Evolutionary conservation across 345 rosid genomes (phyloP).

Genomic region (Salix viminalis): DNA sequence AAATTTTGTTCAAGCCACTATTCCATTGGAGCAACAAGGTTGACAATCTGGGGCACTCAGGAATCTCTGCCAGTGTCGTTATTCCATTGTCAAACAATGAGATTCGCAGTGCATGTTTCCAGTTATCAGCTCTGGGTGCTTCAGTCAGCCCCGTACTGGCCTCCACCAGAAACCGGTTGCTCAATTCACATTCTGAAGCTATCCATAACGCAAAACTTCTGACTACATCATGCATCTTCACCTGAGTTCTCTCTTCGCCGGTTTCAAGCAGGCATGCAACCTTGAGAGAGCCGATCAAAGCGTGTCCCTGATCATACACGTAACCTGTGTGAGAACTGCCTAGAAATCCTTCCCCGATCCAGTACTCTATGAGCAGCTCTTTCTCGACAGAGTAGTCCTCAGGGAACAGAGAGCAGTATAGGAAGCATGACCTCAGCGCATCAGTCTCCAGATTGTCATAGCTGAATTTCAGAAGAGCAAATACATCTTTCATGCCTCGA

Average conservation of each 20-base stretch:
- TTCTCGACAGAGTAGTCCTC: slow-evolving; percentile 37
- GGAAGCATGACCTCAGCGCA: slow-evolving; percentile 38
- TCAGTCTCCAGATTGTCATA: slow-evolving; percentile 40
- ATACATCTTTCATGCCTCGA: slow-evolving; percentile 44
- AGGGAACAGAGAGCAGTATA: slow-evolving; percentile 42
- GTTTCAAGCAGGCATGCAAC: slow-evolving; percentile 22
- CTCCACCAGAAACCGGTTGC: slow-evolving; percentile 9
- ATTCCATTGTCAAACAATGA: slow-evolving; percentile 46
- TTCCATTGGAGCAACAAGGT: slow-evolving; percentile 24
- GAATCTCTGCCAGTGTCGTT: slow-evolving; percentile 30
- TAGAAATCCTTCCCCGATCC: slow-evolving; percentile 45
- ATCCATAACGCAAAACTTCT: slow-evolving; percentile 22
- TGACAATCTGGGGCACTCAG: slow-evolving; percentile 23
- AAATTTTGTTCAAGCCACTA: slow-evolving; percentile 1
- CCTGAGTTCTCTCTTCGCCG: neutral
- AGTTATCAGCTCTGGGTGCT: slow-evolving; percentile 16
- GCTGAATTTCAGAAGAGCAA: slow-evolving; percentile 37
- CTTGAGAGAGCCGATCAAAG: slow-evolving; percentile 25
- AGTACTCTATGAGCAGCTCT: slow-evolving; percentile 37
- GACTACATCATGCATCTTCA: slow-evolving; percentile 29
- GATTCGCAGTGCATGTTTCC: slow-evolving; percentile 29
- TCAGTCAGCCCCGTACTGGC: slow-evolving; percentile 4
- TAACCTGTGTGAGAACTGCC: slow-evolving; percentile 13
- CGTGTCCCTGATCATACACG: slow-evolving; percentile 29
- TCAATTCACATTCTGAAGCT: slow-evolving; percentile 1